Percentiles rank a stretch among this genome's conserved stretches.
These are phyloP conservation scores for Pichia occidentalis DNA, from an alignment of 805 yeast genomes.

Conservation along the genomic window DNA sequence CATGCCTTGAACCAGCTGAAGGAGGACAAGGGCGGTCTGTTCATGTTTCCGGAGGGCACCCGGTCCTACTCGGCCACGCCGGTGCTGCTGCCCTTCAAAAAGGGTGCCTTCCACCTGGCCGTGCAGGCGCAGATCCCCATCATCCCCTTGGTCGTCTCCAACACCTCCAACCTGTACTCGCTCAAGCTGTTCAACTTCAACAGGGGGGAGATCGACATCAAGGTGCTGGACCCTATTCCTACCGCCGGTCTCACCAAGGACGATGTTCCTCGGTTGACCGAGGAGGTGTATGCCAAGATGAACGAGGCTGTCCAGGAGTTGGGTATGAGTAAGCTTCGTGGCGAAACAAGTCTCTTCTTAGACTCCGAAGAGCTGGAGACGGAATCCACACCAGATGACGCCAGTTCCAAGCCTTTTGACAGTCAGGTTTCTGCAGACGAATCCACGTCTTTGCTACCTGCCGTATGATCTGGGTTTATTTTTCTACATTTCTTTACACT, in stretches of 20 bases:
- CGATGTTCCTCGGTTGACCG: slow-evolving; percentile 58
- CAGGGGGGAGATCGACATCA: slow-evolving; percentile 68
- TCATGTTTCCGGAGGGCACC: slow-evolving; percentile 97
- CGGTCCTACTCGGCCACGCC: slow-evolving; percentile 71
- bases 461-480: too few relatives aligned
- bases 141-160: slow-evolving; percentile 81
- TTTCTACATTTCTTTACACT: too few relatives aligned
- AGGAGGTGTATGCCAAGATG: slow-evolving; percentile 57
- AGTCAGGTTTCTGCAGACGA: too few relatives aligned
- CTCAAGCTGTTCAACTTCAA: slow-evolving; percentile 58
- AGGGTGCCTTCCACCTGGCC: slow-evolving; percentile 97
- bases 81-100: slow-evolving; percentile 79
- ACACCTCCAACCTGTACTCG: slow-evolving; percentile 70
- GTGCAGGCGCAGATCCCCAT: slow-evolving; percentile 86
- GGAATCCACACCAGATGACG: slow-evolving; percentile 1
- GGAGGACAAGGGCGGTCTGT: slow-evolving; percentile 62
- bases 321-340: slow-evolving; percentile 37
- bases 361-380: background rate
- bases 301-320: slow-evolving; percentile 31
- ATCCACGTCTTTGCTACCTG: slow-evolving; percentile 13
- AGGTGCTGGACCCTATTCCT: slow-evolving; percentile 73
- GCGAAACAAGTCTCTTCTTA: slow-evolving; percentile 11
- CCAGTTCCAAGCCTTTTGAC: too few relatives aligned
- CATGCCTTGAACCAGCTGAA: slow-evolving; percentile 60
- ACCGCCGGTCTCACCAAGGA: slow-evolving; percentile 66